Conservation (phyloP, 805 yeast genomes). For the Sugiyamaella marilandica region DNA sequence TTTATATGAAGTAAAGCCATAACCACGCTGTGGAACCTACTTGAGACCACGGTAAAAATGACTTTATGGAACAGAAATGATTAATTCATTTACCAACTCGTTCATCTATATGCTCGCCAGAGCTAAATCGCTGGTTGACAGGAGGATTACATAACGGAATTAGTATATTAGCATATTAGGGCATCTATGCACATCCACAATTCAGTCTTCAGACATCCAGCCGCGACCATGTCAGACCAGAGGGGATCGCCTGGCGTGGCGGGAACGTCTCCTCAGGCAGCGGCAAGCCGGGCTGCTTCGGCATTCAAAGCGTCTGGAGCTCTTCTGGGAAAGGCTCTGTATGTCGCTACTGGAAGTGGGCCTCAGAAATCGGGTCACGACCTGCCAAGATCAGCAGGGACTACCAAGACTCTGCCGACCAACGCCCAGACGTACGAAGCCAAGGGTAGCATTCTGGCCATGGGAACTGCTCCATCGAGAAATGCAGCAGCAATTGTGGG, state of each 20-base stretch:
- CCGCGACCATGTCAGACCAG: not conserved
- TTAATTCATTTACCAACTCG: no score
- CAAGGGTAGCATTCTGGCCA: constrained; percentile 26
- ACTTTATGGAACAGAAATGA: no score
- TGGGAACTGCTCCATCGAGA: constrained; percentile 27
- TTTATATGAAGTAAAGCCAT: no score
- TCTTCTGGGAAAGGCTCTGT: constrained; percentile 25
- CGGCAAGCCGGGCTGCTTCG: constrained; percentile 19
- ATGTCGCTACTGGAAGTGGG: constrained; percentile 11
- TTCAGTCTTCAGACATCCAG: no score
- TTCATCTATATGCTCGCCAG: no score
- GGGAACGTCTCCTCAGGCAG: constrained; percentile 7
- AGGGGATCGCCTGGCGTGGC: constrained; percentile 5
- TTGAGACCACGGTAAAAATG: no score
- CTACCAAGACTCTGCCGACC: not conserved
- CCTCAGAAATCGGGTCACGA: not conserved
- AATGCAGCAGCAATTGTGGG: constrained; percentile 28
- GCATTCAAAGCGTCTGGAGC: constrained; percentile 23
- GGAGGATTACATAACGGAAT: no score
- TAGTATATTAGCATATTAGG: no score
- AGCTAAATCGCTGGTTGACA: no score
- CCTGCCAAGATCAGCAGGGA: not conserved
- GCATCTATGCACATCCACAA: no score
- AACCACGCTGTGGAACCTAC: no score
- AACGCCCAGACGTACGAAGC: constrained; percentile 13